Percentiles rank a stretch among this genome's conserved stretches.
These are phyloP conservation scores for Xylogone sp. DNA, from an alignment of 2,329 filamentous ascomycete species.

Conservation along the genomic window DNA sequence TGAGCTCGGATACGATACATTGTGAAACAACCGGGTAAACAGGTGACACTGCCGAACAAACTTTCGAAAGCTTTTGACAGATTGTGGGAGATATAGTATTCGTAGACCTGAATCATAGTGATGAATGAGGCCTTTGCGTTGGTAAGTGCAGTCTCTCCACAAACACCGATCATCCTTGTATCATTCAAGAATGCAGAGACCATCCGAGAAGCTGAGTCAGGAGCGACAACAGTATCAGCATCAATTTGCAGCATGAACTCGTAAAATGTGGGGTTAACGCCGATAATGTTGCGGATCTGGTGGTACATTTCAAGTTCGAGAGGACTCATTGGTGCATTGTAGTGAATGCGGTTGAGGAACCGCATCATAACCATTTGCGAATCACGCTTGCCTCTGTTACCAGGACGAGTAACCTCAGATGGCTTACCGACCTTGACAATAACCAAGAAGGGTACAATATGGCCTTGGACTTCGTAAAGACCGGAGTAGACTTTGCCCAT, in stretches of 20 bases:
- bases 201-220: constrained; percentile 87
- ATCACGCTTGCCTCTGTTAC: constrained; percentile 98
- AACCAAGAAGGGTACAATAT: constrained; percentile 96
- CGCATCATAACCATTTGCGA: constrained; percentile 98
- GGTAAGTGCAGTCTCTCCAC: constrained; percentile 88
- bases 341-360: constrained; percentile 98
- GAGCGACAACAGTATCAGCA: constrained; percentile 90
- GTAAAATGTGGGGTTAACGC: constrained; percentile 97
- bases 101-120: constrained; percentile 99
- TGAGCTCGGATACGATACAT: constrained; percentile 98
- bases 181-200: constrained; percentile 88
- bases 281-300: constrained; percentile 97
- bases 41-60: constrained; percentile 95
- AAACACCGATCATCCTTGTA: constrained; percentile 87
- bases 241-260: constrained; percentile 96
- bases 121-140: constrained; percentile 92
- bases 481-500: constrained; percentile 99
- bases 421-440: constrained; percentile 92
- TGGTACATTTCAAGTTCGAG: constrained; percentile 98
- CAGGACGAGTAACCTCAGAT: constrained; percentile 70
- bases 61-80: constrained; percentile 95
- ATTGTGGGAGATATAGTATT: constrained; percentile 99
- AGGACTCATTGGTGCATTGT: constrained; percentile 93
- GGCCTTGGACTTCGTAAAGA: constrained; percentile 94
- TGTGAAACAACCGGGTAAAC: constrained; percentile 96